Conservation (phyloP, 768 basidiomycete genomes). For the Russula abietina region DNA sequence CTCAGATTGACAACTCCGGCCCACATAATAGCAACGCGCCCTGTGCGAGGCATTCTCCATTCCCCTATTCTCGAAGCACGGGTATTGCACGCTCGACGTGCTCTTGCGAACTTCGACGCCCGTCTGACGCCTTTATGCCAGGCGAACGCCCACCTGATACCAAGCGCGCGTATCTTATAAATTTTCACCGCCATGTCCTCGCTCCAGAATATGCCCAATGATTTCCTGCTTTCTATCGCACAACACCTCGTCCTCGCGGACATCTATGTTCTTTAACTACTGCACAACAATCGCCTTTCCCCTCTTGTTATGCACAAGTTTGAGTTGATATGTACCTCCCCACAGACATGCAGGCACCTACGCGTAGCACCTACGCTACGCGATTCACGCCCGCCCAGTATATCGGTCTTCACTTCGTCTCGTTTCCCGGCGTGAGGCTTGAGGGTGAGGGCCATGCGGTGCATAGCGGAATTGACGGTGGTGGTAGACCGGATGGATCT, state of each 20-base stretch:
- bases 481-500: no score
- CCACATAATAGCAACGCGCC: no score
- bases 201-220: conserved; percentile 53
- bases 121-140: no score
- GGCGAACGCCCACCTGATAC: background rate
- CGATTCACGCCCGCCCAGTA: conserved; percentile 59
- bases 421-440: conserved; percentile 51
- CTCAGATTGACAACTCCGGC: no score
- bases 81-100: no score
- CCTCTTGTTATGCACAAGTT: background rate
- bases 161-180: background rate
- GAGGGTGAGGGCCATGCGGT: conserved; percentile 30
- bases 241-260: conserved; percentile 55
- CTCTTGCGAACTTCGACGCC: no score
- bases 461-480: conserved; percentile 8
- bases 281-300: conserved; percentile 36
- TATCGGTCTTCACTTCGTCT: conserved; percentile 70
- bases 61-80: no score
- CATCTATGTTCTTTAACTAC: conserved; percentile 54
- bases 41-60: no score
- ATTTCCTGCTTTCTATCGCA: conserved; percentile 62
- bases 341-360: conserved; percentile 56
- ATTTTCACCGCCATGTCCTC: conserved; percentile 20
- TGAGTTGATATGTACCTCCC: background rate
- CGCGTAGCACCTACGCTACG: conserved; percentile 51